Evolutionary conservation across 2,329 filamentous ascomycete genomes (phyloP), one percentile per base, ranked within the genome.

Genomic region (Xylariaceae sp.): DNA sequence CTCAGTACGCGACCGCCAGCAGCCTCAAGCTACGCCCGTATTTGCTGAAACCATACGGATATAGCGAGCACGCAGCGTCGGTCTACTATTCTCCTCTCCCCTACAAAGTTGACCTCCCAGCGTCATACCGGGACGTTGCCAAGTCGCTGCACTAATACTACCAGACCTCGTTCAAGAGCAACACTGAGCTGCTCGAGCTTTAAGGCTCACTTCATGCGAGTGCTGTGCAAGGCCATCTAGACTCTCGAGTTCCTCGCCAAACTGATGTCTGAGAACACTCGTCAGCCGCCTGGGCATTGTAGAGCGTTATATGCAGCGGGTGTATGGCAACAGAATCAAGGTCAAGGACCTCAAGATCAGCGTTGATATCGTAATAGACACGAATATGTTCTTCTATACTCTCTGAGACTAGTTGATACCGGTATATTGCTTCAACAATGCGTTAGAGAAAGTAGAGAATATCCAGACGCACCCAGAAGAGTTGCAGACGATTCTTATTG

Each of bases 1-100:
- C 52, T 2, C 20, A 65, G 37, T 69, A 69, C 46, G 65, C 66
- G 12, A 58, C 66, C 16, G 56, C 61, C 5, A 63, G 29, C 40
- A 59, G 67, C 18, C 67, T 70, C 54, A 67, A 68, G 51, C 63
- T 70, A 5, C 67, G 65, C 9, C 52, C 52, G 6, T 69, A 65
- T 43, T 56, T 69, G 0, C 66, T 65, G 3, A 54, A 55, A 16
- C 66, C 65, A 1, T 64, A 65, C 40, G 63, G 59, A 53, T 62
- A 57, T 40, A 61, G 52, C 50, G 50, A 61, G 43, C 52, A 57
- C 18, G 63, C 59, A 7, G 59, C 50, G 12, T 58, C 62, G 21
- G 54, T 63, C 19, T 63, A 57, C 40, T 63, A 60, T 46, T 52
- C 54, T 37, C 56, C 62, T 16, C 20, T 59, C 2, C 57, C 57